Conservation (phyloP, 805 yeast species). For the Ogataea pilisensis region DNA sequence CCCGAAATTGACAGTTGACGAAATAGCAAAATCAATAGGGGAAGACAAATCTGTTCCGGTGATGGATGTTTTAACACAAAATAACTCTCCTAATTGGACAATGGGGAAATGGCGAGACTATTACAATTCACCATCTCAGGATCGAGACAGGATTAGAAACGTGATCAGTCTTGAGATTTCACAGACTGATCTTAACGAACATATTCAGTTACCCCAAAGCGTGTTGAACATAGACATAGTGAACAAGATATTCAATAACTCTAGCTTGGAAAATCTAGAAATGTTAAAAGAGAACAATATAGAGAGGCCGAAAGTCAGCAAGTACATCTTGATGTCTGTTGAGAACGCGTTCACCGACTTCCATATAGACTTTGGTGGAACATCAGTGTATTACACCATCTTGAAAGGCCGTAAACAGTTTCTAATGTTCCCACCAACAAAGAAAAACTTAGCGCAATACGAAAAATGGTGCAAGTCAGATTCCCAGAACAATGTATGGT, state of each 20-base stretch:
- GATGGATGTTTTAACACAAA: slow-evolving; percentile 86
- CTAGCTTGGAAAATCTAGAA: slow-evolving; percentile 6
- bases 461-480: slow-evolving; percentile 68
- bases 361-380: slow-evolving; percentile 90
- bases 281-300: slow-evolving; percentile 14
- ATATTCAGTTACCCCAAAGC: slow-evolving; percentile 57
- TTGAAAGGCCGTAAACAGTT: slow-evolving; percentile 72
- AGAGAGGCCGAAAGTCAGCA: slow-evolving; percentile 56
- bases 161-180: slow-evolving; percentile 82
- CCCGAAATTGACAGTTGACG: slow-evolving; percentile 57
- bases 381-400: slow-evolving; percentile 85
- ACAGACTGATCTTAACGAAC: slow-evolving; percentile 42
- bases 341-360: slow-evolving; percentile 79
- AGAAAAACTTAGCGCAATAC: slow-evolving; percentile 54
- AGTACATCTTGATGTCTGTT: slow-evolving; percentile 84
- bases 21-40: slow-evolving; percentile 59
- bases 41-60: slow-evolving; percentile 65
- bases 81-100: slow-evolving; percentile 62
- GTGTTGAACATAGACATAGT: slow-evolving; percentile 69
- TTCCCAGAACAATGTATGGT: slow-evolving; percentile 60
- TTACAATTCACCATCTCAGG: slow-evolving; percentile 40
- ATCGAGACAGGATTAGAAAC: slow-evolving; percentile 65
- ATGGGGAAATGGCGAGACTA: slow-evolving; percentile 73
- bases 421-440: slow-evolving; percentile 75
- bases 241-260: slow-evolving; percentile 54